Base-by-base conservation (phyloP, 495 filamentous ascomycete genomes). In the Monascus purpureus region DNA sequence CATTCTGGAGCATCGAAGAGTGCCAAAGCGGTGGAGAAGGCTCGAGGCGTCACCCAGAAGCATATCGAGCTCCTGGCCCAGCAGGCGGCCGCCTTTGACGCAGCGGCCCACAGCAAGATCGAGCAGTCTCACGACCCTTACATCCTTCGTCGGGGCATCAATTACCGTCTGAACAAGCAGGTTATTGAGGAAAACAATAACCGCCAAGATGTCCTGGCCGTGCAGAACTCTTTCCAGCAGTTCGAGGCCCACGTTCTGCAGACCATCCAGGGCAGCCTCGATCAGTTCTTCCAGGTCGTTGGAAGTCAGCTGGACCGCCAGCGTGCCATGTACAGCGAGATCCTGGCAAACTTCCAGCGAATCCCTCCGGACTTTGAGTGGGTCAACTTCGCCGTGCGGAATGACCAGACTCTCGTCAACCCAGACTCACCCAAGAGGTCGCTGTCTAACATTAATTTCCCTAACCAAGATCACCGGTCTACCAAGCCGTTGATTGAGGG, bases 181-280 rank as follows among this genome's bases (percentile, higher is more conserved):
- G 73, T 96, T 27, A 64, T 80, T 25, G 87, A 93, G 47, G 90
- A 97, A 57, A 97, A 97, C 59, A 87, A 82, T 60, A 82, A 87
- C 55, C 77, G 78, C 26, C 76, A 93, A 46, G 92, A 96, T 47
- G 68, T 95, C 15, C 67, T 97, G 32, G 68, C 75, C 7, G 79
- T 94, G 17, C 90, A 97, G 55, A 76, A 80, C 53, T 78, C 80
- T 51, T 95, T 95, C 53, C 69, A 77, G 37, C 66, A 75, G 28
- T 96, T 97, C 45, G 90, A 97, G 50, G 68, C 73, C 0, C 85
- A 97, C 50, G 61, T 96, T 32, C 53, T 97, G 25, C 63, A 79
- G 43, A 78, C 75, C n/a, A 56, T 95, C 32, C 90, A 97, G 53
- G 61, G 73, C 36, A 77, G 76, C 33, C 65, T 96, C 63, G 70